Base-by-base conservation (phyloP, 306 rosid species). In the Sicyos edulis region DNA sequence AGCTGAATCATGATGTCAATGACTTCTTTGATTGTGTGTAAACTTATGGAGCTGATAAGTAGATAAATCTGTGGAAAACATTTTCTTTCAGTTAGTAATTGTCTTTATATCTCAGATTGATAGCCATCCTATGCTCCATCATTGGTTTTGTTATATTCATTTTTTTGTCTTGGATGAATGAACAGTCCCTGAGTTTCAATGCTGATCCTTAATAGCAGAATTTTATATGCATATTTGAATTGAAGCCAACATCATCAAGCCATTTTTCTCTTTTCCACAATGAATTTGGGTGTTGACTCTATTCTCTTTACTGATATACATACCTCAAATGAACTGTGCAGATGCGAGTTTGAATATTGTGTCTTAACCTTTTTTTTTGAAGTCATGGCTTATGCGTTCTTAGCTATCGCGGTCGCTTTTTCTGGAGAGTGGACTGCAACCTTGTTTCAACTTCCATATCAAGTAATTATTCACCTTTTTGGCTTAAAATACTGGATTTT, bases 391-490 rank as follows among this genome's bases (percentile, higher is more conserved):
- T 47, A 44, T 17, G 72, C 7, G 12, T 2, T 63, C 44, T 57
- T 21, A 24, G 73, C 56, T 47, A n/a, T 49, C 45, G 19, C 16
- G 3, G 0, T 7, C 1, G 40, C 56, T 12, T 44, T 65, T 65
- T 65, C 34, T 66, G 71, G 71, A 66, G 71, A 66, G 71, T 45
- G 45, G 54, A 51, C 59, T 10, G 73, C 59, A 51, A 69, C 16
- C 59, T 24, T 69, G 58, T 65, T 51, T 69, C 73, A 26, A 20
- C 59, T 51, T 69, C 73, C 58, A 69, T 50, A 69, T 69, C 73
- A 69, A 69, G 73, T 69, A 69, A 49, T 50, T 26, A 59, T 50
- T 21, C 26, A 69, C 58, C 72, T 69, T 69, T 69, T 69, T 14
- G 2, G 22, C 74, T 52, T 32, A 34, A 53, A 71, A 71, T 53